Evolutionary conservation across 2,329 filamentous ascomycete genomes (phyloP).

Genomic region (Alternaria ethzedia): DNA sequence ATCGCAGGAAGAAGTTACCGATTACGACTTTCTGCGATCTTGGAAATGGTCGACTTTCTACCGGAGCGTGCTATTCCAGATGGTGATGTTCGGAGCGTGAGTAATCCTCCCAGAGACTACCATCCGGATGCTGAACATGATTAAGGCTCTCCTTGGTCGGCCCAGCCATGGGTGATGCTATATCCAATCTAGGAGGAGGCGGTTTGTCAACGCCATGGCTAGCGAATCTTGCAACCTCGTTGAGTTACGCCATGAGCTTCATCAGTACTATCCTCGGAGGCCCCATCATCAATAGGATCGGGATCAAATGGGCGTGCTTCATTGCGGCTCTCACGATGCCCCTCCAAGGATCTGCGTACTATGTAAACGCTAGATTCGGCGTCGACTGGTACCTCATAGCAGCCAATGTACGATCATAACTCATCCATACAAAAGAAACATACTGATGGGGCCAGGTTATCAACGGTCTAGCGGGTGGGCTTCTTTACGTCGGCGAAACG

Average conservation of each 20-base stretch:
- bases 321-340: slow-evolving; percentile 15
- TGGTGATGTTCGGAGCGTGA: slow-evolving; percentile 16
- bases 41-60: slow-evolving; percentile 7
- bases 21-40: neutral
- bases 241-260: slow-evolving; percentile 14
- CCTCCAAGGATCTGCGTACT: slow-evolving; percentile 14
- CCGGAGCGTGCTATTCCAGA: slow-evolving; percentile 14
- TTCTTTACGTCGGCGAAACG: slow-evolving; percentile 16
- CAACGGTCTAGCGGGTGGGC: slow-evolving; percentile 6
- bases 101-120: neutral
- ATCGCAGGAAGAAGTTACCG: slow-evolving; percentile 1
- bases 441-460: slow-evolving; percentile 2
- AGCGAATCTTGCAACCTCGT: slow-evolving; percentile 12
- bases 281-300: slow-evolving; percentile 16
- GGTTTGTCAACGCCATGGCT: slow-evolving; percentile 16
- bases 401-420: slow-evolving; percentile 1
- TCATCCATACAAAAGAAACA: neutral
- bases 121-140: neutral
- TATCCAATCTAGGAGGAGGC: slow-evolving; percentile 14
- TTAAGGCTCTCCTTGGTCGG: slow-evolving; percentile 13
- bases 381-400: slow-evolving; percentile 10
- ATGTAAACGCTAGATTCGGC: slow-evolving; percentile 9
- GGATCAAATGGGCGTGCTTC: slow-evolving; percentile 15
- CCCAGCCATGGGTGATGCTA: slow-evolving; percentile 16
- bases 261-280: slow-evolving; percentile 15